A percentile compares a stretch with the other conserved stretches of the same genome.
Conservation (phyloP, 495 filamentous ascomycete species). For the Monascus purpureus region DNA sequence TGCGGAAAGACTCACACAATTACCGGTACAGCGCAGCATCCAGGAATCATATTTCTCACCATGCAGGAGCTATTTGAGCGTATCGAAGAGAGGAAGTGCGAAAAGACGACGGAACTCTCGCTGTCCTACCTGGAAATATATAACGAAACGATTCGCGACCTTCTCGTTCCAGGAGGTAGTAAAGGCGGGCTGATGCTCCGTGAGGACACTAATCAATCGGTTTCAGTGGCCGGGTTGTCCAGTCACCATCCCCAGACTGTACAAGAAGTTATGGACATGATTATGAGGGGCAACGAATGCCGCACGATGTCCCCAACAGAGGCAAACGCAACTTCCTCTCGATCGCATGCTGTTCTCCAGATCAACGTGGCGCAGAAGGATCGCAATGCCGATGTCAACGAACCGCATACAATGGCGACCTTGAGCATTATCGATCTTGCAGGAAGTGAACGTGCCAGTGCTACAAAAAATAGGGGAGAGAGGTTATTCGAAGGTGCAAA, state of each 20-base stretch:
- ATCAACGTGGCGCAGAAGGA: conserved; percentile 94
- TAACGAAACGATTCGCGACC: conserved; percentile 95
- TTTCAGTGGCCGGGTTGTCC: conserved; percentile 82
- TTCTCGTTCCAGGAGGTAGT: conserved; percentile 73
- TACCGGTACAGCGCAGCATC: conserved; percentile 83
- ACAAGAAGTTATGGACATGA: conserved; percentile 98
- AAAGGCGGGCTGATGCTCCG: conserved; percentile 86
- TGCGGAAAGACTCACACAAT: conserved; percentile 99
- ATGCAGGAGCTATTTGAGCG: conserved; percentile 98
- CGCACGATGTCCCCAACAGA: conserved; percentile 95
- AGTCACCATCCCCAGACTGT: conserved; percentile 83
- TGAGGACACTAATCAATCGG: conserved; percentile 86
- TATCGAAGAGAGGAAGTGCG: conserved; percentile 68
- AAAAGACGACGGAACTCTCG: conserved; percentile 80
- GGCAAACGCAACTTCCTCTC: conserved; percentile 93
- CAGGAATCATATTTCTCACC: conserved; percentile 95
- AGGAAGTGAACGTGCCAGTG: conserved; percentile 90
- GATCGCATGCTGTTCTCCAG: conserved; percentile 96
- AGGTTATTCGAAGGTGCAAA: conserved; percentile 88
- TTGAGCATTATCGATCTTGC: conserved; percentile 96
- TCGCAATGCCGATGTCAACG: conserved; percentile 81
- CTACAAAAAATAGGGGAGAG: conserved; percentile 92
- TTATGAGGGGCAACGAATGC: conserved; percentile 84
- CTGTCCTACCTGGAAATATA: conserved; percentile 98
- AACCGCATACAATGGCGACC: conserved; percentile 95